Base-by-base conservation (phyloP, 139 green algal species). In the Chlorella ohadii region DNA sequence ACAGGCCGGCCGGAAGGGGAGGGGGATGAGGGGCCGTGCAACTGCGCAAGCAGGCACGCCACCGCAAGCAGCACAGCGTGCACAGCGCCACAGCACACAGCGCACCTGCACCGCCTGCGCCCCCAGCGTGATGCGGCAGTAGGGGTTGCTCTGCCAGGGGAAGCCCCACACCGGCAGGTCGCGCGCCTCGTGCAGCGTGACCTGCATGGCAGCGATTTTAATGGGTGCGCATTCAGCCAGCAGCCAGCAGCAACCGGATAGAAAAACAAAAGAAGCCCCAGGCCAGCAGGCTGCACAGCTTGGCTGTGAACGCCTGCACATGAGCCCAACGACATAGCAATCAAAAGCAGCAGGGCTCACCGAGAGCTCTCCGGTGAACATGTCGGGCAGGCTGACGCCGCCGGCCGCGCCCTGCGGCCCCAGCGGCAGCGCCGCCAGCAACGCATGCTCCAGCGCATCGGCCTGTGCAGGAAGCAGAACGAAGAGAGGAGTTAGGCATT, bases 101-200 rank as follows among this genome's bases (percentile, higher is more conserved):
- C 13, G 25, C 61, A 82, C 63, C 47, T 85, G 84, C n/a, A 96
- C 89, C 3, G 94, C 93, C 88, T 99, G 96, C 34, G 91, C 81
- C 23, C 96, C 96, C 77, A 98, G 87, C 70, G 89, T 88, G 27
- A 99, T 87, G 25, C 93, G 89, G 83, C 92, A 94, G 91, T 96
- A 99, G 22, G 96, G 96, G 87, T 98, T 98, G 93, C 79, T 93
- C 89, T 97, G 94, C 87, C 94, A 97, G 31, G 92, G 92, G 82
- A 98, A 94, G 74, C 95, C 96, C 94, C 95, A 98, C 57, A 98
- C 94, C 31, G 95, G 93, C 68, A 99, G 91, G 81, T 94, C 85
- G 36, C 94, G 91, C 4, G 92, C 96, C 88, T 94, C 93, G 0
- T 90, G 81, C 64, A 99, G 85, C 3, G 89, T 93, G 44, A 99